phyloP scores from a whole-genome alignment of 2,329 filamentous ascomycete genomes.

The Botrytis pseudocinerea region DNA sequence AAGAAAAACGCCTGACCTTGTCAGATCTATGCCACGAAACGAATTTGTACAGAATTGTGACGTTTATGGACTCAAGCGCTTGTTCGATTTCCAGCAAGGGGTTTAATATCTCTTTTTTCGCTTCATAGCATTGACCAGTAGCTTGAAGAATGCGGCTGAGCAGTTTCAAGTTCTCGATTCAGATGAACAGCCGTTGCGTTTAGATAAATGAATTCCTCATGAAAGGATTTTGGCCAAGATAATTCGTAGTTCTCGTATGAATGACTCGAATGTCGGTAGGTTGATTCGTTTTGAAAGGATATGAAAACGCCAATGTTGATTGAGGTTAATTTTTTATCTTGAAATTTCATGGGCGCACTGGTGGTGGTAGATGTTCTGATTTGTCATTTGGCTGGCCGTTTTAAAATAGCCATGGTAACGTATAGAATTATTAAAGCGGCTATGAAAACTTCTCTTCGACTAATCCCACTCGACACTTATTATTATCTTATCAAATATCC shows the following conservation, averaged over 20 bases:
- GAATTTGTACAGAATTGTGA: neutral
- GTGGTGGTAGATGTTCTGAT: neutral
- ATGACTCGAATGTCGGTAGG: neutral
- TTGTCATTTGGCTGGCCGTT: neutral
- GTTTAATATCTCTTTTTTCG: neutral
- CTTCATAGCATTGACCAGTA: slow-evolving; percentile 8
- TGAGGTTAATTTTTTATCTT: neutral
- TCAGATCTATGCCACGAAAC: neutral
- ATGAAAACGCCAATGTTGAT: neutral
- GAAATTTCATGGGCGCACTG: neutral
- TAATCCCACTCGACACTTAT: neutral
- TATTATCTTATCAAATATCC: neutral
- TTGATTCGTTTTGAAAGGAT: neutral
- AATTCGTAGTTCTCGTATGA: neutral
- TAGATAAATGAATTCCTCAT: neutral
- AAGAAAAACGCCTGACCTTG: neutral
- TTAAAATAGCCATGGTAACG: neutral
- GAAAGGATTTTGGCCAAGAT: neutral
- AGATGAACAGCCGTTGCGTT: neutral
- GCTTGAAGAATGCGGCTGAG: neutral
- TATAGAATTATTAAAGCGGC: neutral
- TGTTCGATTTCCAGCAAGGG: neutral
- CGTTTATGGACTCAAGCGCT: neutral
- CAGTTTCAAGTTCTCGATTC: slow-evolving; percentile 8
- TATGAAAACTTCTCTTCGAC: neutral